Evolutionary conservation across 257 asterid genomes (phyloP), one percentile per base, ranked within the genome.

Genomic region (Avicennia marina): DNA sequence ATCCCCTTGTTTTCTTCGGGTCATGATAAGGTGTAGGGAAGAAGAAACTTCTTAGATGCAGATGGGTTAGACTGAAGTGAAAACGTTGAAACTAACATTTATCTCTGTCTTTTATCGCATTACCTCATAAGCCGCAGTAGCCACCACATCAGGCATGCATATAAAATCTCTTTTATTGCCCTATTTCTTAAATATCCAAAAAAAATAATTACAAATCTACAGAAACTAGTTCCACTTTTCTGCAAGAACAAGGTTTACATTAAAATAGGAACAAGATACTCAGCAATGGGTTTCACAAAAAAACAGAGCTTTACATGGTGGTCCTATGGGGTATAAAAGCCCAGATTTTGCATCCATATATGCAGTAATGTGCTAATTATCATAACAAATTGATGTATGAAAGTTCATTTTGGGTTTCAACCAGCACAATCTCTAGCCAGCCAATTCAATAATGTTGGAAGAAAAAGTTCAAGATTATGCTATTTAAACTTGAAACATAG

Each of bases 271-370:
- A 26, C 3, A 16, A 52, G 58, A 55, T 38, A 4, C 19, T 12
- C 27, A 18, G 18, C 19, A 17, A 12, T 1, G 9, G 16, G 26
- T 19, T 53, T 45, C 31, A 18, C 32, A 38, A 36, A 21, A 55
- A 38, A 25, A 31, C 15, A 21, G 12, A 32, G 17, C 12, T 15
- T 10, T 22, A 25, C 8, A 11, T 8, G n/a, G n/a, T n/a, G n/a
- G n/a, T n/a, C n/a, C n/a, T n/a, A 25, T 52, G 29, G 25, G 51
- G 60, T 10, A 55, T 16, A 11, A 36, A 25, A 38, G n/a, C 52
- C 39, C 59, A 20, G 46, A 46, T n/a, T 55, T 53, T 26, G 43
- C 38, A 55, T 48, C 53, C 36, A 4, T 18, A 65, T 33, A 38
- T 48, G 51, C 15, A 43, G 36, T 39, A 39, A 42, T 34, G n/a